Evolutionary conservation across 1,139 yeast genomes (phyloP), one percentile per base, ranked within the genome.

Genomic region (Lodderomyces theae): DNA sequence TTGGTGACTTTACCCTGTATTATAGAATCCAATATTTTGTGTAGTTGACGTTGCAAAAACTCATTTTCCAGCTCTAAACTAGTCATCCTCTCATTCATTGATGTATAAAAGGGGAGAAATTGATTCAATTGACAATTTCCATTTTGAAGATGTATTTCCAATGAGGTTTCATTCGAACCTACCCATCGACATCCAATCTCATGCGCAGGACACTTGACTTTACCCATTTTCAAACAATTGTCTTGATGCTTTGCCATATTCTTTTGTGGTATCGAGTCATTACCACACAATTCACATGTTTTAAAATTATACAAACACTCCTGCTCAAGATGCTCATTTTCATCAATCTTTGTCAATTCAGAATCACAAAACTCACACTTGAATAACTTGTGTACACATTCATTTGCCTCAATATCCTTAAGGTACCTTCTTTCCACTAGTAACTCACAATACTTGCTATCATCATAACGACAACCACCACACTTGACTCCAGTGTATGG

Each of bases 1-100:
- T 77, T 77, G 5, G 79, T 71, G 24, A 77, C 57, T 48, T 69
- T 74, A 1, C 82, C 82, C 46, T 71, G 79, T 4, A 72, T 61
- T 5, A 76, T 63, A 38, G 76, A 71, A 49, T 72, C 74, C 45
- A 77, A 57, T 3, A 77, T 69, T 41, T 66, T 66, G 37, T 74
- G 66, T 34, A 77, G 60, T 50, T 76, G 80, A 23, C 57, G 51
- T 42, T 69, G 76, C 30, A 71, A 51, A 39, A 55, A 59, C n/a
- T 41, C 42, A 42, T 70, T 64, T 34, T 63, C 68, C 16, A 42
- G 43, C 4, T 57, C 36, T 16, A 64, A 44, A 2, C 39, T 25
- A 3, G 48, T 54, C 8, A 64, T 40, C 38, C 53, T 57, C 0
- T 47, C 53, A 39, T 42, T 51, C 47, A 67, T 46, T 6, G 43